These are phyloP conservation scores for Westerdykella aurantiaca DNA, from an alignment of 2,329 filamentous ascomycete genomes.

Conservation along the genomic window DNA sequence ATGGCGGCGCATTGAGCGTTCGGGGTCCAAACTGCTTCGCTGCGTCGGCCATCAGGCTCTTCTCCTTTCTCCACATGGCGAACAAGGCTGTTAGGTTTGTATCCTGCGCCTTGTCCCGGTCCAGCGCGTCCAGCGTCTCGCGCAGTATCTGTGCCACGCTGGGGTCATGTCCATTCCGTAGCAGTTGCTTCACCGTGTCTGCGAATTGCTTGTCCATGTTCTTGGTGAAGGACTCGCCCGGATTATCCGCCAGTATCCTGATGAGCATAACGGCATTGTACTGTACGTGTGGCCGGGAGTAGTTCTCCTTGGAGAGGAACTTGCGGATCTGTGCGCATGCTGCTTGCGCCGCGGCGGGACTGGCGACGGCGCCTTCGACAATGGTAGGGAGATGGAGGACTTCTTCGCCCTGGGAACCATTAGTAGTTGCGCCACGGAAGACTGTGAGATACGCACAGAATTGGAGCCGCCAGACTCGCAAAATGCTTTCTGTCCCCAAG, in stretches of 20 bases:
- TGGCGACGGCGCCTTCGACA: constrained; percentile 91
- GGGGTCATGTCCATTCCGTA: constrained; percentile 64
- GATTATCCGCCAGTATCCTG: constrained; percentile 87
- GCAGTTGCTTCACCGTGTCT: constrained; percentile 65
- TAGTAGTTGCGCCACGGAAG: constrained; percentile 3
- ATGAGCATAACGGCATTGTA: constrained; percentile 97
- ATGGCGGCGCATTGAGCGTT: constrained; percentile 42
- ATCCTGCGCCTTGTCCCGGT: constrained; percentile 66
- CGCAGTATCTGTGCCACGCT: constrained; percentile 79
- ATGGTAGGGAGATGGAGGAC: constrained; percentile 88
- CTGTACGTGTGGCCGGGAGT: constrained; percentile 62
- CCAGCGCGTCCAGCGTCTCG: constrained; percentile 77
- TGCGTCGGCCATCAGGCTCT: constrained; percentile 43
- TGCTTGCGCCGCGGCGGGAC: constrained; percentile 74
- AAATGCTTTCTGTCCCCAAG: constrained; percentile 60
- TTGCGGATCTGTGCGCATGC: constrained; percentile 77
- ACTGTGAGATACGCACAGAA: constrained; percentile 22
- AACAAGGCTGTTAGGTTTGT: constrained; percentile 65
- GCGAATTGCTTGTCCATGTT: constrained; percentile 84
- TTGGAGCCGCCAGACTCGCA: constrained; percentile 67
- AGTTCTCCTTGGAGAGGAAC: constrained; percentile 69
- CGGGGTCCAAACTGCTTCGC: constrained; percentile 34
- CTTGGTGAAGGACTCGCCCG: constrained; percentile 82
- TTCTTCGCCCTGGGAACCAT: constrained; percentile 65
- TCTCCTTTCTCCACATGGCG: constrained; percentile 87